Percentiles rank a stretch among this genome's conserved stretches.
Conservation (phyloP, 2,329 filamentous ascomycete genomes). For the Orbilia quercus region DNA sequence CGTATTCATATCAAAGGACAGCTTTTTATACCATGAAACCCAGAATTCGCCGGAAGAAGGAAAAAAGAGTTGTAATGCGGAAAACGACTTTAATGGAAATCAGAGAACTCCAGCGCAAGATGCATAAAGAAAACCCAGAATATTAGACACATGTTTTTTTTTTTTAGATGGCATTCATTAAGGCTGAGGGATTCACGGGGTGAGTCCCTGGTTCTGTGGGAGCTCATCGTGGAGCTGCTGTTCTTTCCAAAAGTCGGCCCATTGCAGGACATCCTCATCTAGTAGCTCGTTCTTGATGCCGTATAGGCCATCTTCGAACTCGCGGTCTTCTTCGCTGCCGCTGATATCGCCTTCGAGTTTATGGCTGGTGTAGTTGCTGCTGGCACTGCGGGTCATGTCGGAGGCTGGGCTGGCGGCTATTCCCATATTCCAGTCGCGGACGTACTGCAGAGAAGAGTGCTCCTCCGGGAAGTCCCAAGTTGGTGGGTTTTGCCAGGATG, state of each 20-base stretch:
- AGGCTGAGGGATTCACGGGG: slow-evolving; percentile 32
- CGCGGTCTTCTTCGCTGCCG: slow-evolving; percentile 55
- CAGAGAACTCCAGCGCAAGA: slow-evolving; percentile 54
- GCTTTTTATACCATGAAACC: slow-evolving; percentile 54
- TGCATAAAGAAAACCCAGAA: slow-evolving; percentile 42
- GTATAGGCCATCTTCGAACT: slow-evolving; percentile 55
- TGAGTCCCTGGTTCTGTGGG: slow-evolving; percentile 53
- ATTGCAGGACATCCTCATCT: slow-evolving; percentile 52
- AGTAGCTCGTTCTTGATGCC: slow-evolving; percentile 56
- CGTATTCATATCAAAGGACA: slow-evolving; percentile 50
- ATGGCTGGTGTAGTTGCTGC: slow-evolving; percentile 51
- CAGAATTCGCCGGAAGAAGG: slow-evolving; percentile 45
- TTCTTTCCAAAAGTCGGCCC: slow-evolving; percentile 55
- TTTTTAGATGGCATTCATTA: slow-evolving; percentile 10
- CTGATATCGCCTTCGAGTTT: slow-evolving; percentile 53
- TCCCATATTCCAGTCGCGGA: slow-evolving; percentile 54
- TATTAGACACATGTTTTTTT: slow-evolving; percentile 50
- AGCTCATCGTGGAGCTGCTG: slow-evolving; percentile 54
- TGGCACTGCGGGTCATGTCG: slow-evolving; percentile 54
- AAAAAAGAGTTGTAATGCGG: slow-evolving; percentile 8
- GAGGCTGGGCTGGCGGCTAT: slow-evolving; percentile 53
- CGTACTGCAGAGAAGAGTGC: slow-evolving; percentile 52
- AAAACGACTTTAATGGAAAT: slow-evolving; percentile 7
- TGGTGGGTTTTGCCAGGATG: slow-evolving; percentile 51
- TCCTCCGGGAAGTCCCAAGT: slow-evolving; percentile 52